Evolutionary conservation across 1,139 yeast genomes (phyloP), one percentile per base, ranked within the genome.

Genomic region (Suhomyces yuchorum): DNA sequence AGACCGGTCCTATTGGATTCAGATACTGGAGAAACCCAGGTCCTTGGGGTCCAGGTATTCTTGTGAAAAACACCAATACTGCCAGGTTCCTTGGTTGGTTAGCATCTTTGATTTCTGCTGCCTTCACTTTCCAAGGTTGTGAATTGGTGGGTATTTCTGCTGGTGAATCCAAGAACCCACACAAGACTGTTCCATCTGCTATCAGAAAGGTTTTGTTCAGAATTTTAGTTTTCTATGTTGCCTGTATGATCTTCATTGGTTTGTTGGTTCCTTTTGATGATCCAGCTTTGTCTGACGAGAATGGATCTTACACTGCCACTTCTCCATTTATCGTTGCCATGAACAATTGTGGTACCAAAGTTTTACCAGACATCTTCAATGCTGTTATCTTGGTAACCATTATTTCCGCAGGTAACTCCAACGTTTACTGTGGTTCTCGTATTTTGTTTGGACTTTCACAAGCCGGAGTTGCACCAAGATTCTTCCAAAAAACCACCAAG

Each of bases 21-120:
- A 77, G 91, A 65, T 90, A 91, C 71, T 92, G 97, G 97, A 82
- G 92, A 67, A 72, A 91, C 61, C 97, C 97, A 3, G 97, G 97
- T 46, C 85, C 97, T 1, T 89, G 80, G 84, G 91, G 89, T 53
- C 77, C 84, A 8, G 90, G 89, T 40, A 69, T 75, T 48, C 70
- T 75, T 15, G 68, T 71, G 23, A 49, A 57, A 32, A 68, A 76
- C 54, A 66, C 70, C 35, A 73, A 77, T 58, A 77, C 83, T 24
- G 87, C 75, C 46, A 73, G 83, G 56, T 84, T 85, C 59, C 71
- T 84, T 49, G 89, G 87, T 39, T 84, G 87, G 87, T 78, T 73
- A 64, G 73, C 84, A 55, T 71, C 82, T 51, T 65, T 85, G 57
- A 80, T 85, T 52, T 78, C 77, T 52, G 85, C 92, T 35, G 89